Base-by-base conservation (phyloP, 345 rosid genomes). In the Linum trigynum region DNA sequence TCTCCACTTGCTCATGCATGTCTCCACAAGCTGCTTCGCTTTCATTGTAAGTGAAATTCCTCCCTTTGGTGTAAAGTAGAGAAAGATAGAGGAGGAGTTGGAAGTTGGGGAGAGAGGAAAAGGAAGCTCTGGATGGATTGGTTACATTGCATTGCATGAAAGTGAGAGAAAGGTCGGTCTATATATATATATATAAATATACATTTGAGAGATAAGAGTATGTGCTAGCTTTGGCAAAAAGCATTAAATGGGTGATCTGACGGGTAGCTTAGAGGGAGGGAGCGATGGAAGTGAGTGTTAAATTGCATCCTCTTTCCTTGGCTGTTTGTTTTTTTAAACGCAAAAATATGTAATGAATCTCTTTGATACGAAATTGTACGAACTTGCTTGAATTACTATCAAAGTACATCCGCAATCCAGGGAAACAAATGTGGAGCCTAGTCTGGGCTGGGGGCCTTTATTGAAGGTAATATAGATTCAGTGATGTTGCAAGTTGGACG, bases 301-400 rank as follows among this genome's bases (percentile, higher is more conserved):
- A 23, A 23, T 23, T 42, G 56, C 32, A 23, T 23, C 32, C 32
- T 23, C 32, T 23, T 63, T 58, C 66, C 5, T 48, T 48, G 11
- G 14, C 14, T 48, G 53, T 48, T 48, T 48, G 59, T 59, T 60
- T 73, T 50, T 39, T 45, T 36, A 38, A 4, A 15, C 40, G 23
- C 16, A 62, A 14, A 39, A 57, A 16, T 39, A 63, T 67, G 71
- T 32, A 58, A 57, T 35, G 72, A 43, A 62, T 58, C 62, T 76
- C 62, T 76, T 23, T 69, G 74, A 80, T 80, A 82, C 84, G 75
- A 79, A 85, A 68, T 64, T 79, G 91, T 88, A 84, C 84, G 90
- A 85, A 74, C 75, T 74, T 55, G 74, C 74, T 71, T 72, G 16
- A 61, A 69, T 68, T 58, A 66, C 41, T 69, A 37, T 16, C 12